phyloP scores from a whole-genome alignment of 2,329 filamentous ascomycete genomes.

The Aspergillus sp. region DNA sequence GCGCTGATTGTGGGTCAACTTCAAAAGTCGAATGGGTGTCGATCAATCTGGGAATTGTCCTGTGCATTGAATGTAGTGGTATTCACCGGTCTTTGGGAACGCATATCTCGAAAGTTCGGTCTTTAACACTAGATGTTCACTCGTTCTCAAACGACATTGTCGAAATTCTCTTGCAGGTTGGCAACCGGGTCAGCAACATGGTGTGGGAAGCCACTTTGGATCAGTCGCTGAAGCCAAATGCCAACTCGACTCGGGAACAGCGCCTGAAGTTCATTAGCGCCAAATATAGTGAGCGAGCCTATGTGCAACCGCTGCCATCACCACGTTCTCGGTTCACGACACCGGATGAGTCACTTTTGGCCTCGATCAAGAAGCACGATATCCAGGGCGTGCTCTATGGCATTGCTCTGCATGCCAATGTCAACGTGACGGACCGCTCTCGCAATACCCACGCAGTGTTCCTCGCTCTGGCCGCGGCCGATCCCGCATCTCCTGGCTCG shows the following conservation, averaged over 20 bases:
- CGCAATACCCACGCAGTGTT: slow-evolving; percentile 84
- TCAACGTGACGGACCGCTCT: slow-evolving; percentile 78
- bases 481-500: slow-evolving; percentile 68
- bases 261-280: slow-evolving; percentile 89
- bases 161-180: slow-evolving; percentile 82
- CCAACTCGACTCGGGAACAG: slow-evolving; percentile 79
- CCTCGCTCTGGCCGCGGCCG: slow-evolving; percentile 83
- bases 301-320: slow-evolving; percentile 65
- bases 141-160: slow-evolving; percentile 97
- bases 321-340: slow-evolving; percentile 69
- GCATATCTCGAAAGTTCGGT: slow-evolving; percentile 95
- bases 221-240: slow-evolving; percentile 61
- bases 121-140: slow-evolving; percentile 87
- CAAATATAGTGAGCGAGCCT: slow-evolving; percentile 84
- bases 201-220: slow-evolving; percentile 89
- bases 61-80: slow-evolving; percentile 97
- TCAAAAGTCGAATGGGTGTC: slow-evolving; percentile 98
- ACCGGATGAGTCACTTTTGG: slow-evolving; percentile 80
- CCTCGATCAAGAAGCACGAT: slow-evolving; percentile 93
- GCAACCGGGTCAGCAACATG: slow-evolving; percentile 93
- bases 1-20: slow-evolving; percentile 86
- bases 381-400: slow-evolving; percentile 90
- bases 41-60: slow-evolving; percentile 90
- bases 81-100: slow-evolving; percentile 95
- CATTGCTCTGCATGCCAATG: slow-evolving; percentile 76